Percentiles rank a stretch among this genome's conserved stretches.
These are phyloP conservation scores for Panicum miliaceum DNA, from an alignment of 176 grass and related monocot species.

Conservation along the genomic window DNA sequence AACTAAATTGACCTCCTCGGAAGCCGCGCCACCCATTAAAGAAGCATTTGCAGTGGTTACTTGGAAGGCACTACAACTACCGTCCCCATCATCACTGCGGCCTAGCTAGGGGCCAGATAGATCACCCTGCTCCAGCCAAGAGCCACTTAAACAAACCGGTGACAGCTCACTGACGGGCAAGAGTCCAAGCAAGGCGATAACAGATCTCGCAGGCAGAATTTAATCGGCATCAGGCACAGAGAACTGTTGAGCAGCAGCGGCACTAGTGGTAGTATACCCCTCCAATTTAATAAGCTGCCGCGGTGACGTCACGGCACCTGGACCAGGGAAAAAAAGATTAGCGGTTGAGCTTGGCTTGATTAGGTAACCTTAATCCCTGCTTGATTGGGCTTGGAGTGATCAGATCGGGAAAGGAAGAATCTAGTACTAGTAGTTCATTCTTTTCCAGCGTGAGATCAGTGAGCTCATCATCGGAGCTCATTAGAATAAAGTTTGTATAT, in stretches of 20 bases:
- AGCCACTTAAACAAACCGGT: slow-evolving; percentile 20
- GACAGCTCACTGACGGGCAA: slow-evolving; percentile 47
- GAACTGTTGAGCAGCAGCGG: slow-evolving; percentile 30
- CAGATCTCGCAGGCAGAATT: slow-evolving; percentile 29
- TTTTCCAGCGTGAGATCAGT: not conserved
- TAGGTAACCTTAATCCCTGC: slow-evolving; percentile 30
- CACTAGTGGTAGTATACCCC: not conserved
- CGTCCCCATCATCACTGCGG: not conserved
- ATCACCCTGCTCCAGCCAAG: not conserved
- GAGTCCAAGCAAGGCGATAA: slow-evolving; percentile 27
- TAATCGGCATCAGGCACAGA: slow-evolving; percentile 7
- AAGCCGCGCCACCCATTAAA: not conserved
- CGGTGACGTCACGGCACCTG: slow-evolving; percentile 18
- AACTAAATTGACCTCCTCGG: not conserved
- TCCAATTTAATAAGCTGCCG: slow-evolving; percentile 2
- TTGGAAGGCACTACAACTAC: slow-evolving; percentile 34
- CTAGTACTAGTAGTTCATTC: not conserved
- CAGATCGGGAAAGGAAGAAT: slow-evolving; percentile 34
- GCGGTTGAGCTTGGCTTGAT: not conserved
- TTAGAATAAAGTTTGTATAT: not conserved
- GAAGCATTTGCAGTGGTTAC: slow-evolving; percentile 23
- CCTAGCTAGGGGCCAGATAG: not conserved
- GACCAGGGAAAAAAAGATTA: not conserved
- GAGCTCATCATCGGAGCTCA: slow-evolving; percentile 32
- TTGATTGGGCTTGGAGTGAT: slow-evolving; percentile 20